These are phyloP conservation scores for Lathyrus tuberosus DNA, from an alignment of 306 rosid genomes.

Conservation along the genomic window DNA sequence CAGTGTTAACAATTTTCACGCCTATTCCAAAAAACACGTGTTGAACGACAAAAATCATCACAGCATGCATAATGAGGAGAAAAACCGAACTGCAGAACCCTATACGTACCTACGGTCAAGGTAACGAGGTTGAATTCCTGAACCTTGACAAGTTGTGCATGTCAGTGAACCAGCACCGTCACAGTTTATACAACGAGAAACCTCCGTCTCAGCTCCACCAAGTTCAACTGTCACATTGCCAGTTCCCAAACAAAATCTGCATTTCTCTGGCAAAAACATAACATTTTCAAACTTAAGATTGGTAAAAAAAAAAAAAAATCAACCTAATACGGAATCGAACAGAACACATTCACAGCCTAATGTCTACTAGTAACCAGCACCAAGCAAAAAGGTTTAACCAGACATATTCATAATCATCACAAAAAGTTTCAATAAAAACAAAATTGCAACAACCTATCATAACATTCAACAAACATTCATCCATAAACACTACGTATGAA, in stretches of 20 bases:
- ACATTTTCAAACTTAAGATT: conserved; percentile 34
- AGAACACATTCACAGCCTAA: conserved; percentile 4
- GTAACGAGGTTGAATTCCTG: conserved; percentile 98
- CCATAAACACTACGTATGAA: not conserved
- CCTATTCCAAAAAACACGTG: not conserved
- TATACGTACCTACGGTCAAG: conserved; percentile 91
- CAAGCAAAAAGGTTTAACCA: not conserved
- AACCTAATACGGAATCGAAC: conserved; percentile 5
- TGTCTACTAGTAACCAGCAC: not conserved
- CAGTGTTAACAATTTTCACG: conserved; percentile 9
- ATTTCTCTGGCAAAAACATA: conserved; percentile 63
- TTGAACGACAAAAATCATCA: conserved; percentile 21
- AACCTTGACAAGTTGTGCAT: conserved; percentile 98
- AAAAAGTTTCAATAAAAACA: not conserved
- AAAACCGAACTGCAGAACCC: conserved; percentile 1
- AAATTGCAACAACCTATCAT: not conserved
- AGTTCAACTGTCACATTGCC: conserved; percentile 77
- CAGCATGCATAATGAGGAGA: not conserved
- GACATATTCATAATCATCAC: not conserved
- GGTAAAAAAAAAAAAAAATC: not conserved
- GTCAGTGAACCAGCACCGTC: conserved; percentile 84
- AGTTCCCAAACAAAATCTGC: conserved; percentile 84
- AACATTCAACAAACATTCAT: not conserved
- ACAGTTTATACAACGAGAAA: conserved; percentile 87
- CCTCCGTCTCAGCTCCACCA: conserved; percentile 80